Base-by-base conservation (phyloP, 371 early-diverging fungal genomes). In the Mucor racemosus region DNA sequence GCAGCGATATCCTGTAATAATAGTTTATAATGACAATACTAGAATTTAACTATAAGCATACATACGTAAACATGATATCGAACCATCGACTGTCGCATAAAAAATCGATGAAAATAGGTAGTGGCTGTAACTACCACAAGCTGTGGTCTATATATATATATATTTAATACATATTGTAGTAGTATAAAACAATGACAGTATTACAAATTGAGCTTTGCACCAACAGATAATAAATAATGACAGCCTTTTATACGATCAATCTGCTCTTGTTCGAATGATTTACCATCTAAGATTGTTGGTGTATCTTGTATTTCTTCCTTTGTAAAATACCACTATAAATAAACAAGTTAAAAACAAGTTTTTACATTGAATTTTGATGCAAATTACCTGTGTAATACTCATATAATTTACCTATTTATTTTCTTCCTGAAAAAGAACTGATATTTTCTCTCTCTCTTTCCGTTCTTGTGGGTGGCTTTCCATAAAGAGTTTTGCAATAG, bases 91-190 rank as follows among this genome's bases (percentile, higher is more conserved):
- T 88, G 83, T 31, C 94, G 84, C 91, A 92, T 91, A 60, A 86
- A 94, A 65, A 93, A 94, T 17, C 93, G 88, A 65, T 94, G 93
- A 65, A 94, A 90, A 68, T 87, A 87, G 5, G 90, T 85, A 33
- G 85, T 82, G 3, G 92, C 94, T 0, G 91, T 90, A 21, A 90
- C 87, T 34, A 91, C 75, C 7, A 87, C 89, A 26, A 86, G 63
- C 61, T 90, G 91, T 17, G 93, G 86, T 34, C 88, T 87, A 71
- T 33, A 19, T 31, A 61, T 31, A 41, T 11, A 56, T 40, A 15
- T 44, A 40, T 8, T 26, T 58, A 50, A 17, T 40, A 33, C 36
- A 31, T 53, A n/a, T 11, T 41, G n/a, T 33, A 34, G 19, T 6
- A 53, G 3, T 19, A 19, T 31, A 39, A 9, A 57, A 38, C 17